phyloP scores from a whole-genome alignment of 495 filamentous ascomycete genomes.

The Articulospora tetracladia region DNA sequence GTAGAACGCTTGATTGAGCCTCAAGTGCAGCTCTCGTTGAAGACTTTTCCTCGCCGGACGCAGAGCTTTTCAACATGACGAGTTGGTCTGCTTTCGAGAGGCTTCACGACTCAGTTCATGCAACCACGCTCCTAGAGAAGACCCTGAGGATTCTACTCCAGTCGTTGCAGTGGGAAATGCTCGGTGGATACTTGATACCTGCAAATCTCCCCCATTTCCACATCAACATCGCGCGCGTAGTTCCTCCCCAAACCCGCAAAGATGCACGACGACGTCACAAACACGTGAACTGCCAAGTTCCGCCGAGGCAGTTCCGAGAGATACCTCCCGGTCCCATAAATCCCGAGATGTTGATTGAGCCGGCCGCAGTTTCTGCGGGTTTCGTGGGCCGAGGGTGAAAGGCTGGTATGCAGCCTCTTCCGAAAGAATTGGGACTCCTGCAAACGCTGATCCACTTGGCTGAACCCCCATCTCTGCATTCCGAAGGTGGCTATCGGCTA shows the following conservation, averaged over 20 bases:
- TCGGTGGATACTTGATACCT: no score
- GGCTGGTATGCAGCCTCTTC: slow-evolving; percentile 8
- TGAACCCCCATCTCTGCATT: not conserved
- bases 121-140: not conserved
- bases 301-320: slow-evolving; percentile 6
- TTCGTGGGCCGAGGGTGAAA: slow-evolving; percentile 1
- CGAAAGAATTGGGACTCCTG: not conserved
- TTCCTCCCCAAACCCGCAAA: no score
- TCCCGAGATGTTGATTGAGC: not conserved
- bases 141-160: not conserved
- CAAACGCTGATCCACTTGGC: not conserved
- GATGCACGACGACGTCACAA: slow-evolving; percentile 4
- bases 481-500: not conserved
- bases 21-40: not conserved
- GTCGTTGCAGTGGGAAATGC: not conserved
- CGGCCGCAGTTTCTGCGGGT: not conserved
- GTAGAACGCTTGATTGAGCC: slow-evolving; percentile 7
- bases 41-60: not conserved
- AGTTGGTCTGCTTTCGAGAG: not conserved
- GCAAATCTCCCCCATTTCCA: no score
- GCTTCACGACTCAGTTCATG: not conserved
- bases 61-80: not conserved
- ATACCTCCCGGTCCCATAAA: not conserved
- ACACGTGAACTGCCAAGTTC: not conserved
- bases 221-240: no score